Evolutionary conservation across 2,329 filamentous ascomycete species (phyloP), one percentile per base, ranked within the genome.

Genomic region (Spiromastix sp.): DNA sequence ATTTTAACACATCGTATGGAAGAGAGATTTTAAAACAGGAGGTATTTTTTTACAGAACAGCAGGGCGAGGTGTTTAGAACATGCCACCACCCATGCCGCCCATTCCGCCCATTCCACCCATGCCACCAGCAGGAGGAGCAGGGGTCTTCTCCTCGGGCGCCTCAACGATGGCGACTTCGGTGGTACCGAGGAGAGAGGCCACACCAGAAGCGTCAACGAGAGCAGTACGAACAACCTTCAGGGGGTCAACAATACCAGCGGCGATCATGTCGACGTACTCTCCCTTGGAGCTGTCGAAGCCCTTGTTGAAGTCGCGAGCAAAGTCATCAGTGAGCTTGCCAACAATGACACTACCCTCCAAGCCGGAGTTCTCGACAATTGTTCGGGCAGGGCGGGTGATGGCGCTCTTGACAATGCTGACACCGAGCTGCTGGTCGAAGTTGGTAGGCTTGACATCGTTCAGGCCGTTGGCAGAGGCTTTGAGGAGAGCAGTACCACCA

Each of bases 201-300:
- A 98, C 91, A 67, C 91, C 91, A 57, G 81, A 89, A 51, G 91
- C 91, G 54, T 98, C 91, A 55, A 87, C 76, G 40, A 98, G 80
- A 56, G 85, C 89, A 45, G 91, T 98, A 55, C 91, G 86, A 57
- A 98, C 91, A 51, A 98, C 91, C 83, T 98, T 98, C 74, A 98
- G 83, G 47, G 91, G 91, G 63, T 98, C 91, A 41, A 98, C 82
- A 63, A 98, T 98, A 81, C 91, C 91, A 49, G 85, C 77, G 44
- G 75, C 63, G 57, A 98, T 95, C 91, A 98, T 96, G 72, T 98
- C 89, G 49, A 95, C 86, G 68, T 94, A 98, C 71, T 96, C 84
- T 65, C 89, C 86, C 73, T 87, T 94, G 61, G 85, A 70, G 68
- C 83, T 91, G 75, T 98, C 85, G 70, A 85, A 98, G 47, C 91